These are phyloP conservation scores for Xylaria sp. DNA, from an alignment of 2,329 filamentous ascomycete species.

Conservation along the genomic window DNA sequence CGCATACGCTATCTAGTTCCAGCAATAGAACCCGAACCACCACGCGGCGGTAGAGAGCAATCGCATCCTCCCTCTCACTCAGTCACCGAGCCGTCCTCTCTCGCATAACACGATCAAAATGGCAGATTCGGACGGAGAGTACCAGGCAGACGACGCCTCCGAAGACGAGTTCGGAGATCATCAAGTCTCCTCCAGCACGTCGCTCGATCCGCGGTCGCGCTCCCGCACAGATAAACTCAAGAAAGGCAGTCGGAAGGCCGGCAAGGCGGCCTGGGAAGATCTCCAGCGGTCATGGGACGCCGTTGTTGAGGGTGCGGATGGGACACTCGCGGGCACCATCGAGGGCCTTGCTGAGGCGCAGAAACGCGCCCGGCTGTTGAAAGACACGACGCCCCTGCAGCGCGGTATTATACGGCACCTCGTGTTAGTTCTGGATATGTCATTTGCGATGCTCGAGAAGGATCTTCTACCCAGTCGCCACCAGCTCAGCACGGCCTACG, in stretches of 20 bases:
- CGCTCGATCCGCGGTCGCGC: constrained; percentile 42
- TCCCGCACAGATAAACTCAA: constrained; percentile 47
- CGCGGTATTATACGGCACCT: constrained; percentile 98
- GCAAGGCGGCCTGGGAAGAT: constrained; percentile 72
- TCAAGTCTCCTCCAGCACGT: constrained; percentile 55
- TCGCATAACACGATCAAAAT: constrained; percentile 54
- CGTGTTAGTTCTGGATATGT: constrained; percentile 90
- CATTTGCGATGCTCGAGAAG: constrained; percentile 93
- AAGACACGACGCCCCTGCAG: constrained; percentile 95
- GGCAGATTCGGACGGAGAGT: constrained; percentile 80
- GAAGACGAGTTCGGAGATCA: constrained; percentile 71
- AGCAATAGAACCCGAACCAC: constrained; percentile 3
- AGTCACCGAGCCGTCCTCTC: not conserved
- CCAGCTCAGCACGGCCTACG: constrained; percentile 82
- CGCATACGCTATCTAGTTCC: not conserved
- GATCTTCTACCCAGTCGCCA: constrained; percentile 91
- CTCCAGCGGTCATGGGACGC: constrained; percentile 77
- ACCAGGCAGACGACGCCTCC: constrained; percentile 70
- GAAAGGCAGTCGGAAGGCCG: constrained; percentile 48
- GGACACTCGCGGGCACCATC: constrained; percentile 76
- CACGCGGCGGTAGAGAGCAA: not conserved
- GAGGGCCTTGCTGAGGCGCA: constrained; percentile 82
- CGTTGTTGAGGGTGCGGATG: constrained; percentile 82
- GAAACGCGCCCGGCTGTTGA: constrained; percentile 82
- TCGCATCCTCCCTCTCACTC: not conserved